These are phyloP conservation scores for Trichocladium antarcticum DNA, from an alignment of 495 filamentous ascomycete species.

Conservation along the genomic window DNA sequence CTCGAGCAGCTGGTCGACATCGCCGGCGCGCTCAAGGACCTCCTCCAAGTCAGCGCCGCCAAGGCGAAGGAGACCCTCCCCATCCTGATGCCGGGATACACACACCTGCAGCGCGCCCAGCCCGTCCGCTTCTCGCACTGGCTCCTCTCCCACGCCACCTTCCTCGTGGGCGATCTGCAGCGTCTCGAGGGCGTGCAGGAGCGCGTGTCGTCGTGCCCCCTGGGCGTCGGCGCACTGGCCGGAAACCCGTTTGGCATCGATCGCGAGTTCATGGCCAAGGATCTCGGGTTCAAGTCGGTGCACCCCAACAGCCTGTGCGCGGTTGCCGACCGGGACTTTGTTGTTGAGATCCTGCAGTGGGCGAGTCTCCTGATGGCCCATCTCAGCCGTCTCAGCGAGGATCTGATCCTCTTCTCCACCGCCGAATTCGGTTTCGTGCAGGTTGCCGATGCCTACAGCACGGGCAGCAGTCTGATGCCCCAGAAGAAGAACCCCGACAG, in stretches of 20 bases:
- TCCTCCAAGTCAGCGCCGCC: slow-evolving; percentile 59
- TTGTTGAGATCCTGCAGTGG: slow-evolving; percentile 88
- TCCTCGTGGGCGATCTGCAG: slow-evolving; percentile 68
- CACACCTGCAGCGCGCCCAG: slow-evolving; percentile 85
- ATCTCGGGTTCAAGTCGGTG: slow-evolving; percentile 76
- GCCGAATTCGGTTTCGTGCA: slow-evolving; percentile 74
- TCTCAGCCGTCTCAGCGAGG: slow-evolving; percentile 77
- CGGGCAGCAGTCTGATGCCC: slow-evolving; percentile 79
- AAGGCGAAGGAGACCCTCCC: slow-evolving; percentile 68
- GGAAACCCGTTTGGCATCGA: slow-evolving; percentile 89
- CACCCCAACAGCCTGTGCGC: slow-evolving; percentile 76
- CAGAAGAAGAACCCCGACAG: slow-evolving; percentile 77
- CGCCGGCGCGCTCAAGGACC: slow-evolving; percentile 53
- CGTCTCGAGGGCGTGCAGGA: slow-evolving; percentile 62
- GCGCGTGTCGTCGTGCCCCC: slow-evolving; percentile 66
- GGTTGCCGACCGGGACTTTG: slow-evolving; percentile 80
- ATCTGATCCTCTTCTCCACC: slow-evolving; percentile 78
- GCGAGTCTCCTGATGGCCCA: slow-evolving; percentile 74
- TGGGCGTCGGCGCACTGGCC: slow-evolving; percentile 80
- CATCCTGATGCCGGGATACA: slow-evolving; percentile 61
- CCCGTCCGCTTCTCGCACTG: slow-evolving; percentile 84
- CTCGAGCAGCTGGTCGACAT: slow-evolving; percentile 64
- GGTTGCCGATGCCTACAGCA: slow-evolving; percentile 77
- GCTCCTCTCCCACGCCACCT: slow-evolving; percentile 67
- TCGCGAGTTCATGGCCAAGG: slow-evolving; percentile 74